Conservation (phyloP, 176 grass and related monocot species). For the Zoysia japonica region DNA sequence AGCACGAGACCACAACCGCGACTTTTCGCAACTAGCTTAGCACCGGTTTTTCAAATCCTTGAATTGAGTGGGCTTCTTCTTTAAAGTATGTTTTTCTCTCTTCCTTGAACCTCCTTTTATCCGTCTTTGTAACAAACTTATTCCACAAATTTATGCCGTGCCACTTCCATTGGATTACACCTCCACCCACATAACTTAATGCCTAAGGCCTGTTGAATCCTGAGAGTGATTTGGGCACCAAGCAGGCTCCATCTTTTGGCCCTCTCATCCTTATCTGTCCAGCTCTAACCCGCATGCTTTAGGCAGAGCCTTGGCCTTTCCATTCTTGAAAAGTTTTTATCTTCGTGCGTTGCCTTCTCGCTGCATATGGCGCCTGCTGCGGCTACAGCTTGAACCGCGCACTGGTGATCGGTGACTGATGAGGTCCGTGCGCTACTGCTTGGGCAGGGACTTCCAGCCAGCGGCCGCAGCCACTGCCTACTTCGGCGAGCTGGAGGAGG, state of each 20-base stretch:
- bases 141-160: constrained; percentile 55
- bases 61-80: constrained; percentile 54
- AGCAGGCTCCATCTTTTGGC: constrained; percentile 36
- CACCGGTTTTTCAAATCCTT: constrained; percentile 56
- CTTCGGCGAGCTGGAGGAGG: constrained; percentile 84
- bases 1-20: background rate
- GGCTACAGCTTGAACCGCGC: constrained; percentile 31
- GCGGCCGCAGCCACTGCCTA: constrained; percentile 58
- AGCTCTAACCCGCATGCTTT: constrained; percentile 41
- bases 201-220: constrained; percentile 36
- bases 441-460: constrained; percentile 74
- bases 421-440: constrained; percentile 49
- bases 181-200: constrained; percentile 56
- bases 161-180: constrained; percentile 77
- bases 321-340: constrained; percentile 59
- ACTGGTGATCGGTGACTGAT: constrained; percentile 24
- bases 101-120: constrained; percentile 51
- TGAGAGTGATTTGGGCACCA: constrained; percentile 53
- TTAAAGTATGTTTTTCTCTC: constrained; percentile 29
- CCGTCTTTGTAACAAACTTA: constrained; percentile 73
- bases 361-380: constrained; percentile 11
- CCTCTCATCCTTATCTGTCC: constrained; percentile 71
- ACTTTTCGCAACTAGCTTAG: constrained; percentile 24
- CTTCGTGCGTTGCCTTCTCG: constrained; percentile 16
- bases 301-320: constrained; percentile 27